Percentiles rank a stretch among this genome's conserved stretches.
Evolutionary conservation across 2,329 filamentous ascomycete species (phyloP).

Genomic region (Diaporthe vexans): DNA sequence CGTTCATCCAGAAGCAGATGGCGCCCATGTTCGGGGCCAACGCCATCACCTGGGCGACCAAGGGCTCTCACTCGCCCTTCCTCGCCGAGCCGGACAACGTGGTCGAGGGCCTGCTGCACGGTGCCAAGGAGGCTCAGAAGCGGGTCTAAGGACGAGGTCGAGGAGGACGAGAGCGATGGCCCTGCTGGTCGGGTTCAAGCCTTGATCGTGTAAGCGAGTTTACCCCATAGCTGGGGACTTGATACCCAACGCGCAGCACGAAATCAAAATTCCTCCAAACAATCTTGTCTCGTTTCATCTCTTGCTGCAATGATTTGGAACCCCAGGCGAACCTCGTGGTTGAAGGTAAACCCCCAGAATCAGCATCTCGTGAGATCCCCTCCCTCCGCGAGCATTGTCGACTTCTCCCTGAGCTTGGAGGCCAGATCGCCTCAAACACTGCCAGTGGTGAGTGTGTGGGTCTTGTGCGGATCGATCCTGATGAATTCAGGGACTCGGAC

Average conservation of each 20-base stretch:
- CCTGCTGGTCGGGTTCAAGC: conserved; percentile 4
- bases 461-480: background rate
- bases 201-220: conserved; percentile 14
- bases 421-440: background rate
- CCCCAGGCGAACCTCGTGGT: no score
- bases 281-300: background rate
- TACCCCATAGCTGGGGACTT: conserved; percentile 4
- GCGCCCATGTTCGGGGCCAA: conserved; percentile 35
- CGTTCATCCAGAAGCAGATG: conserved; percentile 39
- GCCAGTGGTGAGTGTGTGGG: background rate
- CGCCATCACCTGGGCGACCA: conserved; percentile 37
- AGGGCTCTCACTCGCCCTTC: conserved; percentile 43
- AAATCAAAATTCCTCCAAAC: background rate
- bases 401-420: background rate
- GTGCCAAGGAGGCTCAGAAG: conserved; percentile 36
- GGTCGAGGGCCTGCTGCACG: conserved; percentile 36
- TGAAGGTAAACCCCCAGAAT: background rate
- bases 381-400: background rate
- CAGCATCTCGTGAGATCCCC: background rate
- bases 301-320: background rate
- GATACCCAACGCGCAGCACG: conserved; percentile 23
- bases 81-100: conserved; percentile 41
- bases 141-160: background rate
- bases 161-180: background rate
- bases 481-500: background rate